These are phyloP conservation scores for Mycena capillaripes DNA, from an alignment of 768 basidiomycete genomes.

Conservation along the genomic window DNA sequence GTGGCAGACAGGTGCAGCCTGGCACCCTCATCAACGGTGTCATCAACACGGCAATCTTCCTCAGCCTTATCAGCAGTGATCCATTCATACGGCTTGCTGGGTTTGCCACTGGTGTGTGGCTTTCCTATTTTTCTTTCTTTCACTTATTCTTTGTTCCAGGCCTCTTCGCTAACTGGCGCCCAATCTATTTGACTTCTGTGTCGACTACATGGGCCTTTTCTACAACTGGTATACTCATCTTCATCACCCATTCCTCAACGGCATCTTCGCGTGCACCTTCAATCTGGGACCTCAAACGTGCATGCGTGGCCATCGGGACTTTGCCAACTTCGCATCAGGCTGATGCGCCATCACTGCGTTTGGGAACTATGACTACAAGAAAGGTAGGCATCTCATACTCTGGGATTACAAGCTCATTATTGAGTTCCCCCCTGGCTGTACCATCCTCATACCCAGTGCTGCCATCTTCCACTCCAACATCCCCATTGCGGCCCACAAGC, in stretches of 20 bases:
- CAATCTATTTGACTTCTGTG: neutral
- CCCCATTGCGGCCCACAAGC: neutral
- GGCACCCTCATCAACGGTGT: neutral
- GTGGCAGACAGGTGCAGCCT: neutral
- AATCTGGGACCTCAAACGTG: neutral
- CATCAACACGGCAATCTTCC: constrained; percentile 6
- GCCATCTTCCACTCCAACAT: constrained; percentile 10
- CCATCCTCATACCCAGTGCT: constrained; percentile 9
- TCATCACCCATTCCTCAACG: neutral
- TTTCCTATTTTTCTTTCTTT: too few relatives aligned
- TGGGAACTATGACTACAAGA: neutral
- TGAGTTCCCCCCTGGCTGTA: constrained; percentile 3
- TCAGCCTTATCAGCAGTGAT: neutral
- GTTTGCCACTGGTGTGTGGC: constrained; percentile 5
- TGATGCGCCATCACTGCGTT: constrained; percentile 6
- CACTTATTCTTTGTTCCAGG: neutral
- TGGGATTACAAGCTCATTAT: neutral
- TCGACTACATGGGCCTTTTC: neutral
- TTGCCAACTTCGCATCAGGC: neutral
- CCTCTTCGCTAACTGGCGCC: constrained; percentile 1
- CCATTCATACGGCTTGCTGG: constrained; percentile 22
- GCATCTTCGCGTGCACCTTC: neutral
- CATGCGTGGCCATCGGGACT: neutral
- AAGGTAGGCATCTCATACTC: neutral
- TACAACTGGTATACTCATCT: neutral